Percentiles rank a stretch among this genome's conserved stretches.
These are phyloP conservation scores for Drechslerella dactyloides DNA, from an alignment of 2,329 filamentous ascomycete species.

Conservation along the genomic window DNA sequence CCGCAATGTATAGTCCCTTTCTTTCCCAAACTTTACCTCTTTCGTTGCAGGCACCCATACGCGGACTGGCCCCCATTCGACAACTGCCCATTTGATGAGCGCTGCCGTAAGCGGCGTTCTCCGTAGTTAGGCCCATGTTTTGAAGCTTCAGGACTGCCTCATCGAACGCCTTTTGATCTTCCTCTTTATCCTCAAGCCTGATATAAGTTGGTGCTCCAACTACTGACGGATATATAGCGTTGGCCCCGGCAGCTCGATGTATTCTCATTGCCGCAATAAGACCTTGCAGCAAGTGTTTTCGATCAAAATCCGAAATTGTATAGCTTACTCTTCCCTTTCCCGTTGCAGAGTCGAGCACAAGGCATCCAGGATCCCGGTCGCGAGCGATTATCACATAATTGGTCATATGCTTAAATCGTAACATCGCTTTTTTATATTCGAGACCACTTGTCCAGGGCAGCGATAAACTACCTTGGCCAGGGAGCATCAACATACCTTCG, in stretches of 20 bases:
- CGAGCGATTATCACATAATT: conserved; percentile 76
- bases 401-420: conserved; percentile 72
- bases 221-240: conserved; percentile 74
- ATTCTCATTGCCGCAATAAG: conserved; percentile 76
- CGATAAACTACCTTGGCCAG: conserved; percentile 68
- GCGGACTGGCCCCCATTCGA: conserved; percentile 68
- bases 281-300: conserved; percentile 73
- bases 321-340: conserved; percentile 74
- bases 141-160: conserved; percentile 19
- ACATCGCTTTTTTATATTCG: conserved; percentile 73
- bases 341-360: conserved; percentile 71
- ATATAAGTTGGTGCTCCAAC: conserved; percentile 70
- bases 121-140: conserved; percentile 58
- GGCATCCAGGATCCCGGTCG: conserved; percentile 76
- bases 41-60: conserved; percentile 66
- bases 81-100: conserved; percentile 84
- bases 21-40: conserved; percentile 70
- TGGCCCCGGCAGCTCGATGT: conserved; percentile 76
- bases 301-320: conserved; percentile 73
- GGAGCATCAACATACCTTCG: conserved; percentile 77
- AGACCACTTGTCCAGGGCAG: conserved; percentile 72
- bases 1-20: conserved; percentile 71
- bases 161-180: conserved; percentile 41
- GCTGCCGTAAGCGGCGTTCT: conserved; percentile 66
- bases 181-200: conserved; percentile 53